A percentile compares a stretch with the other conserved stretches of the same genome.
Conservation (phyloP, 2,329 filamentous ascomycete genomes). For the Curvularia sp. region DNA sequence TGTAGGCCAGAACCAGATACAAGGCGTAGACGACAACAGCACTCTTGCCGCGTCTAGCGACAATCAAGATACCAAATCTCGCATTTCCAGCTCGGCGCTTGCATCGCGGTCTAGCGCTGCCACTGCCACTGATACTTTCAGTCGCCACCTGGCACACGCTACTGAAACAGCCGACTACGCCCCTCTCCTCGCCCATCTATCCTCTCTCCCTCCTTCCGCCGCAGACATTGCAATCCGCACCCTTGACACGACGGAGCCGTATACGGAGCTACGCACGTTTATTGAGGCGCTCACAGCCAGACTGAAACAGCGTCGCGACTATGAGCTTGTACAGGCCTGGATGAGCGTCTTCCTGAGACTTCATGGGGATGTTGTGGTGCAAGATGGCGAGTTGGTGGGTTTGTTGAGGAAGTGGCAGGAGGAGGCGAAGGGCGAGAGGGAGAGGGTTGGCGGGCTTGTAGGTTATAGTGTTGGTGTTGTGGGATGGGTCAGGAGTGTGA, state of each 20-base stretch:
- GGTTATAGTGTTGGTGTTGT: constrained; percentile 90
- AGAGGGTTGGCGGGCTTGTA: constrained; percentile 75
- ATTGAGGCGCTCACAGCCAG: constrained; percentile 78
- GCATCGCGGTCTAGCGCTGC: constrained; percentile 42
- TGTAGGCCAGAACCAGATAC: constrained; percentile 52
- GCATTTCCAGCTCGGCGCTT: constrained; percentile 45
- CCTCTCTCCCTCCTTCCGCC: constrained; percentile 80
- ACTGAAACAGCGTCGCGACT: constrained; percentile 75
- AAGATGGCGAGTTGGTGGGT: constrained; percentile 61
- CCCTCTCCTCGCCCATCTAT: constrained; percentile 78
- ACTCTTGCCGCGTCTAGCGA: constrained; percentile 17
- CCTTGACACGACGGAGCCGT: constrained; percentile 62
- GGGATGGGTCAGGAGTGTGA: constrained; percentile 71
- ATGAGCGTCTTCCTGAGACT: constrained; percentile 92
- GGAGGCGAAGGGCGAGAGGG: constrained; percentile 74
- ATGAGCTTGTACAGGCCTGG: constrained; percentile 95
- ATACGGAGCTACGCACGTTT: constrained; percentile 78
- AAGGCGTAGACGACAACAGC: constrained; percentile 23
- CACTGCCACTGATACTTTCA: constrained; percentile 53
- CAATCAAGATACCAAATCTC: constrained; percentile 35
- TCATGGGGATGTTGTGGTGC: constrained; percentile 69
- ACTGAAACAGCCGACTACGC: constrained; percentile 66
- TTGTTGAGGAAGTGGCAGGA: constrained; percentile 73
- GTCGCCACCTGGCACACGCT: constrained; percentile 56
- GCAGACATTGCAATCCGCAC: constrained; percentile 92